phyloP scores from a whole-genome alignment of 2,329 filamentous ascomycete species.

The Colletotrichum incanum region DNA sequence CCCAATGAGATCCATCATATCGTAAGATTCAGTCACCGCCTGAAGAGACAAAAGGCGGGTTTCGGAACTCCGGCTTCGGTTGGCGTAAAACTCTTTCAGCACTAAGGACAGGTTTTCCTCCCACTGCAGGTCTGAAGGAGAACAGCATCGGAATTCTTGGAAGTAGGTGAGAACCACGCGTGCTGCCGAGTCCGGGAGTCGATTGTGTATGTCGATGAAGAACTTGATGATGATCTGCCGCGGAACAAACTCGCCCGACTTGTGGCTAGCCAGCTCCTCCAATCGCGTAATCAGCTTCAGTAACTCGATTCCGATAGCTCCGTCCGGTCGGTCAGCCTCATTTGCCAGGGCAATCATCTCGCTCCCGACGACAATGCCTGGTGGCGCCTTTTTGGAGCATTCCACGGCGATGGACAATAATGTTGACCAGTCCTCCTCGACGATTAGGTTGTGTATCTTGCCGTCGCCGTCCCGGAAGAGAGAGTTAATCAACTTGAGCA shows the following conservation, averaged over 20 bases:
- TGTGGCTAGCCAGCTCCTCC: slow-evolving; percentile 63
- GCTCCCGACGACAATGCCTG: slow-evolving; percentile 31
- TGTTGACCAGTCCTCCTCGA: slow-evolving; percentile 77
- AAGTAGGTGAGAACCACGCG: slow-evolving; percentile 78
- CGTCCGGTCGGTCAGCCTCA: slow-evolving; percentile 54
- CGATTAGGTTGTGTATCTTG: slow-evolving; percentile 68
- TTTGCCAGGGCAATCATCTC: slow-evolving; percentile 45
- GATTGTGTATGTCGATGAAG: slow-evolving; percentile 73
- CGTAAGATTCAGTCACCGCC: slow-evolving; percentile 72
- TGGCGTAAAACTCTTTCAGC: slow-evolving; percentile 75
- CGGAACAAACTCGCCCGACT: slow-evolving; percentile 71
- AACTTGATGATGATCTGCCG: slow-evolving; percentile 78
- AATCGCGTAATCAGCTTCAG: slow-evolving; percentile 63
- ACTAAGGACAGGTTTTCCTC: slow-evolving; percentile 74
- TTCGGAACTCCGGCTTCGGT: slow-evolving; percentile 71
- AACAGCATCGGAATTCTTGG: slow-evolving; percentile 78
- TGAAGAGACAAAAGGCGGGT: slow-evolving; percentile 76
- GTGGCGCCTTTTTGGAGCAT: slow-evolving; percentile 61
- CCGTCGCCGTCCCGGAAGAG: slow-evolving; percentile 69
- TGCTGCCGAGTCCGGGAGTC: slow-evolving; percentile 76
- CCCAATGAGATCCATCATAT: slow-evolving; percentile 69
- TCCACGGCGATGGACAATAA: slow-evolving; percentile 72
- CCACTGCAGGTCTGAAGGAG: slow-evolving; percentile 80
- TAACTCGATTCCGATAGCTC: slow-evolving; percentile 61
- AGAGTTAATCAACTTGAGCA: slow-evolving; percentile 69